These are phyloP conservation scores for Gossypium schwendimanii DNA, from an alignment of 441 rosid species.

Conservation along the genomic window DNA sequence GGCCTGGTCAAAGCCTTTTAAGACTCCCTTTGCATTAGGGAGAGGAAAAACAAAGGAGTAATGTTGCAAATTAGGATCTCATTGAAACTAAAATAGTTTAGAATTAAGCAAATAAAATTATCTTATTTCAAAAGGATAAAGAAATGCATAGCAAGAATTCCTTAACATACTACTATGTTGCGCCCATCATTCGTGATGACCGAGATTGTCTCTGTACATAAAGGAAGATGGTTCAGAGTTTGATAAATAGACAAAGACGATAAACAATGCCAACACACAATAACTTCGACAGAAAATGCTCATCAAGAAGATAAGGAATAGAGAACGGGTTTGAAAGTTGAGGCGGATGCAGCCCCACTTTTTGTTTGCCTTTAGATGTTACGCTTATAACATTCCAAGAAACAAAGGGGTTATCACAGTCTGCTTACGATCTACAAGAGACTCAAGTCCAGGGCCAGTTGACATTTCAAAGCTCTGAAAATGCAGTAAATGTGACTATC, in stretches of 20 bases:
- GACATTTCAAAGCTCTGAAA: constrained; percentile 34
- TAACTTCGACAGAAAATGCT: background rate
- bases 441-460: constrained; percentile 62
- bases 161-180: constrained; percentile 66
- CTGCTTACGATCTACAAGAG: constrained; percentile 72
- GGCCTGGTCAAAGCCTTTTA: constrained; percentile 94
- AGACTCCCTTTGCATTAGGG: constrained; percentile 45
- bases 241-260: background rate
- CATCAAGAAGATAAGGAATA: background rate
- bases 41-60: background rate
- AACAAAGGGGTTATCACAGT: background rate
- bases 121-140: background rate
- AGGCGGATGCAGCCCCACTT: background rate
- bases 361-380: background rate
- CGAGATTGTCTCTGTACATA: constrained; percentile 52
- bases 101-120: background rate
- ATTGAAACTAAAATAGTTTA: background rate
- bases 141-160: background rate
- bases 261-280: no score
- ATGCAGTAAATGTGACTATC: background rate
- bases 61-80: background rate
- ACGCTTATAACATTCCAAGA: background rate
- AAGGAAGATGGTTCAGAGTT: constrained; percentile 11
- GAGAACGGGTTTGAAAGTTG: background rate
- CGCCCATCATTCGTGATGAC: constrained; percentile 88